Evolutionary conservation across 345 rosid genomes (phyloP), one percentile per base, ranked within the genome.

Genomic region (Eutrema heterophyllum): DNA sequence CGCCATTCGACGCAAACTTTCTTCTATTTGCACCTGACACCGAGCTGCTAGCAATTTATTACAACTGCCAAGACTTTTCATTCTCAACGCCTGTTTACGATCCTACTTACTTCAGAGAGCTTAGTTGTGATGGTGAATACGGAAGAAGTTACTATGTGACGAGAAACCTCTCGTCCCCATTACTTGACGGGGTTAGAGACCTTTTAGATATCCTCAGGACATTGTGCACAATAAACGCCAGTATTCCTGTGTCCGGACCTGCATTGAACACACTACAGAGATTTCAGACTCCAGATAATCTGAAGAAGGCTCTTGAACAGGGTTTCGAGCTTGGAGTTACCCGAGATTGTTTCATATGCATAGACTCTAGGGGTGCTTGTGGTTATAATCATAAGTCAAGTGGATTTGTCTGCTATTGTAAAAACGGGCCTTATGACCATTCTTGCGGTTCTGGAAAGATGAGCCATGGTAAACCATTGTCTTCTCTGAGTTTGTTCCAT

Each of bases 291-390:
- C 0, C 2, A 15, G 55, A 40, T 0, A 7, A 62, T 59, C 46
- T 86, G 24, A 4, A 52, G 10, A 44, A 18, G 6, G 81, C 68
- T 18, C 13, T 79, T 7, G 30, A 6, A 10, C 16, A 48, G 2
- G 86, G 86, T 29, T 79, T 86, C 36, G 73, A 64, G 79, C 4
- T 21, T 64, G 66, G 35, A n/a, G 6, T 71, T 26, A 66, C 74
- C 45, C 0, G 15, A 1, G 7, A n/a, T 2, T 86, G 87, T 64
- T 15, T 9, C 0, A 0, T 0, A 2, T 84, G 87, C 18, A 54
- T 30, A 5, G 59, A 54, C 5, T 54, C 46, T 3, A 26, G 36
- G 1, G 89, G 89, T 7, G 27, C 9, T 55, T 86, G 87, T 44
- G 87, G 87, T 16, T 71, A 67, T 41, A 16, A 71, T 48, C 2